Evolutionary conservation across 2,329 filamentous ascomycete genomes (phyloP), one percentile per base, ranked within the genome.

Genomic region (Fusarium albidum): DNA sequence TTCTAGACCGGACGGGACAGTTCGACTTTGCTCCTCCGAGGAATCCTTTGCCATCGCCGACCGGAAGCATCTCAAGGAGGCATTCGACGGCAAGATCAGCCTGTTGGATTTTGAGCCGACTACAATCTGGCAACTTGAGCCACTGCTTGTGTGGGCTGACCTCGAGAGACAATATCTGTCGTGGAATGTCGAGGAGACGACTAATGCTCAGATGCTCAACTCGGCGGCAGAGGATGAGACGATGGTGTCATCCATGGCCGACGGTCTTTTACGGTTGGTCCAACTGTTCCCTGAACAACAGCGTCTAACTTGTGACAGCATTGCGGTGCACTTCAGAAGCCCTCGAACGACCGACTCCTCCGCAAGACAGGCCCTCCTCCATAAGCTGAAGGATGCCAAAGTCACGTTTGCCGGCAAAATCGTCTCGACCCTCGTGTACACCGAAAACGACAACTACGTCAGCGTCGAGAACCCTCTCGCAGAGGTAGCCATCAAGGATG

Each of bases 111-210:
- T 51, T 6, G 31, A 25, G 10, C 17, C 55, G 4, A 15, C 31
- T 4, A 41, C 39, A 8, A 33, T 51, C 18, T 57, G 55, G 55
- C 14, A 33, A 9, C 21, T 57, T 3, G 35, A 48, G 2, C 32
- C 41, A 1, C 31, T 57, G 1, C 6, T 57, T 3, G 26, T 33
- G 3, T 57, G 55, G 55, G 49, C 49, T 6, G 38, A 29, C 9
- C 26, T 57, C 17, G 50, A 54, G 29, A 29, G 39, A 6, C 45
- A 46, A 27, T 57, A 51, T 11, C 13, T 57, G 11, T 54, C 55
- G 4, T 21, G 38, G 29, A 48, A 40, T 15, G 42, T 54, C 17
- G 21, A 40, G 5, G 42, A 54, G 29, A 29, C 29, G 11, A n/a
- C 41, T 5, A 10, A 43, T 1, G 26, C 18, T 14, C 28, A 32